Conservation (phyloP, 495 filamentous ascomycete species). For the Emericellopsis terricola region DNA sequence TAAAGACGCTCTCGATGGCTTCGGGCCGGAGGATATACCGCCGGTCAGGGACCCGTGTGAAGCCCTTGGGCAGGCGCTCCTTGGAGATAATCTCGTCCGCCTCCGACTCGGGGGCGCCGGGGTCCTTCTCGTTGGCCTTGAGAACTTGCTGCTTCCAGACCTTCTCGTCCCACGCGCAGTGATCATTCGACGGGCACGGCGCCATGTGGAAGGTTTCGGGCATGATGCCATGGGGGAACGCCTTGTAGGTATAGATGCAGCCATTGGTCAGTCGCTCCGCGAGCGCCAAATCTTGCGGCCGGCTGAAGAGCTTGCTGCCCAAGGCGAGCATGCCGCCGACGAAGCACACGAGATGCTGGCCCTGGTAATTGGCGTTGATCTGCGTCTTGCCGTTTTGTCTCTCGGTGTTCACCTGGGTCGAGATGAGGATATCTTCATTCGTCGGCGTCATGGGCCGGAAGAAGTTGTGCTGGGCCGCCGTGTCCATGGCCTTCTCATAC, state of each 20-base stretch:
- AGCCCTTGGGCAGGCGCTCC: slow-evolving; percentile 47
- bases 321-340: slow-evolving; percentile 71
- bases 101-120: too few species aligned
- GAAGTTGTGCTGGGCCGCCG: slow-evolving; percentile 45
- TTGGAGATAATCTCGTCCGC: slow-evolving; percentile 26
- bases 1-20: slow-evolving; percentile 49
- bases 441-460: slow-evolving; percentile 44
- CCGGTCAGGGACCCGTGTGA: slow-evolving; percentile 35
- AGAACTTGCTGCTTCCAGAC: slow-evolving; percentile 22
- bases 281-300: slow-evolving; percentile 47
- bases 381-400: slow-evolving; percentile 50
- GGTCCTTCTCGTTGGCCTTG: slow-evolving; percentile 5
- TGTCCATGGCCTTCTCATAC: slow-evolving; percentile 51
- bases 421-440: slow-evolving; percentile 23
- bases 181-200: slow-evolving; percentile 35
- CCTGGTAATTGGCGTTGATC: slow-evolving; percentile 18
- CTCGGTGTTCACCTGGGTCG: slow-evolving; percentile 38
- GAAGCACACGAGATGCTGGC: slow-evolving; percentile 42
- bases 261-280: slow-evolving; percentile 61
- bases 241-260: slow-evolving; percentile 70
- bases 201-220: slow-evolving; percentile 50
- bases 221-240: slow-evolving; percentile 61
- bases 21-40: slow-evolving; percentile 61
- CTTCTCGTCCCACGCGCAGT: slow-evolving; percentile 55
- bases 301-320: slow-evolving; percentile 50